These are phyloP conservation scores for Populus hybrid DNA, from an alignment of 441 rosid species.

Conservation along the genomic window DNA sequence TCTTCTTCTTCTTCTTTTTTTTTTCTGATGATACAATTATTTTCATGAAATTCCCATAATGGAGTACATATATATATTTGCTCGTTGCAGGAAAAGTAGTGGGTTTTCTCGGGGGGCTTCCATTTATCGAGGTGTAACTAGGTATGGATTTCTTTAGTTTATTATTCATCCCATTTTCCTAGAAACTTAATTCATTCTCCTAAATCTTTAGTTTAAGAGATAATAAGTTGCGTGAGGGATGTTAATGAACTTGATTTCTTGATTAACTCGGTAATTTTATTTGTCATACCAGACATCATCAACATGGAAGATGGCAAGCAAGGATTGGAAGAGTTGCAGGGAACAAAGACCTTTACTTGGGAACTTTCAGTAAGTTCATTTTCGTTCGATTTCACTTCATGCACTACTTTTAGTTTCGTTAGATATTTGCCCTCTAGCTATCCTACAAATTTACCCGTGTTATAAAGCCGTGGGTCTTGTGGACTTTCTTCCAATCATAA, in stretches of 20 bases:
- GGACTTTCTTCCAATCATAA: neutral
- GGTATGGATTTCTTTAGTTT: conserved; percentile 32
- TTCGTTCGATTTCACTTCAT: neutral
- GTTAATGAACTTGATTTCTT: neutral
- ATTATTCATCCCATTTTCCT: neutral
- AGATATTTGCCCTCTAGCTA: neutral
- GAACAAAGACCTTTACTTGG: conserved; percentile 93
- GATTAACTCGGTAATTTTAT: neutral
- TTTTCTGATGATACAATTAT: neutral
- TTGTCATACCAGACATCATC: conserved; percentile 62
- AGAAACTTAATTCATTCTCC: neutral
- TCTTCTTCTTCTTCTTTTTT: neutral
- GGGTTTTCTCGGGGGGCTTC: conserved; percentile 98
- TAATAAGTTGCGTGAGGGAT: neutral
- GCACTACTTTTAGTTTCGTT: no score
- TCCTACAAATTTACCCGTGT: neutral
- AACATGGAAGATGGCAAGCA: conserved; percentile 98
- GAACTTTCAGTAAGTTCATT: conserved; percentile 71
- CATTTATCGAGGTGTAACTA: conserved; percentile 90
- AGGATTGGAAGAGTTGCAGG: conserved; percentile 98
- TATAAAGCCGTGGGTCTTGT: neutral
- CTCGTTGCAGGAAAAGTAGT: conserved; percentile 72
- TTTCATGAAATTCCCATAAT: no score
- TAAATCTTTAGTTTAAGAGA: neutral
- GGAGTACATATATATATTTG: neutral